Evolutionary conservation across 2,329 filamentous ascomycete species (phyloP), one percentile per base, ranked within the genome.

Genomic region (Hypocreales sp.): DNA sequence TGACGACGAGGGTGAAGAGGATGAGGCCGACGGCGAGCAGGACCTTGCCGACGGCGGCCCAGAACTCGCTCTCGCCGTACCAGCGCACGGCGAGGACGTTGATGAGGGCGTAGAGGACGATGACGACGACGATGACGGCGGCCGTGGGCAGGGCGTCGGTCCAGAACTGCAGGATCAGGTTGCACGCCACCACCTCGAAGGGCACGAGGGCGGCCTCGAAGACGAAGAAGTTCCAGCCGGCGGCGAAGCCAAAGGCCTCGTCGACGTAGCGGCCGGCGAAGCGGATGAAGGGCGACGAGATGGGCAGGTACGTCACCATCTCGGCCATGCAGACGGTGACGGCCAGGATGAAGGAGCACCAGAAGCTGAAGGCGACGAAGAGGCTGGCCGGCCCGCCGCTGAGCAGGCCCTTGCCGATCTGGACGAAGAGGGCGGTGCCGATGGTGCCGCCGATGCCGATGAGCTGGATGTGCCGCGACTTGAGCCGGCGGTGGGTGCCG

Each of bases 41-140:
- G 3, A 83, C 66, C 46, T 84, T 83, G 29, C 74, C 74, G 3
- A 80, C 47, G 3, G 80, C 73, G 13, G 75, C 69, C 64, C 65
- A 71, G 42, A 92, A 90, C 45, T 90, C 81, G 1, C 73, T 67
- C 50, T 83, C 78, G 24, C 79, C 79, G 32, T 80, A 84, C 61
- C 65, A 81, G 36, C 76, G 62, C 12, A 84, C 77, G 1, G 74
- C 75, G 33, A 86, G 60, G 25, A 84, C 40, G 40, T 87, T 87
- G 52, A 86, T 62, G 1, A 61, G 30, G 2, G 51, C 60, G 31
- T 64, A 62, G 3, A 64, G 36, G 1, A 55, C 34, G 21, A 56
- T 46, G 22, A 56, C 47, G 16, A 74, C 67, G 17, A 67, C 61
- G 28, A 79, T 75, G 27, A 77, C 64, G 9, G 56, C 72, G 3